Evolutionary conservation across 305 asterid genomes (phyloP), one percentile per base, ranked within the genome.

Genomic region (Rubia balearica): DNA sequence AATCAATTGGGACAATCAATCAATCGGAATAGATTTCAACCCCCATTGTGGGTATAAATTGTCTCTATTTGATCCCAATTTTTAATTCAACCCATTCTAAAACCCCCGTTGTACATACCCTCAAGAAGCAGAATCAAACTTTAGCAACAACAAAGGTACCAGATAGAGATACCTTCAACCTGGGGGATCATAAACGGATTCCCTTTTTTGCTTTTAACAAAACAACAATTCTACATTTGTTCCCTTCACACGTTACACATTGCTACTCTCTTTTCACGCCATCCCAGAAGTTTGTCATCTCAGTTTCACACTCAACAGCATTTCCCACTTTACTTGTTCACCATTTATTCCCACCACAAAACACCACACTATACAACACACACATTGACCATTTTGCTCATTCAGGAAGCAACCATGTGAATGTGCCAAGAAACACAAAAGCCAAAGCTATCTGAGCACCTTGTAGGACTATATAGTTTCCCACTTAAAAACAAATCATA

Each of bases 101-200:
- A n/a, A n/a, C n/a, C n/a, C n/a, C n/a, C n/a, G n/a, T n/a, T n/a
- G n/a, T n/a, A n/a, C n/a, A n/a, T n/a, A n/a, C n/a, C n/a, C 24
- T 24, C 24, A 24, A 40, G 30, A 10, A 55, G 55, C 4, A 22
- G 41, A 57, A 70, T 38, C 42, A 38, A 72, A 62, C 42, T 33
- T 63, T 19, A 21, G 21, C 67, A 53, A 63, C 67, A 63, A 51
- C 45, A 63, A 53, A 70, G 69, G 61, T 36, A 74, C 75, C 72
- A 57, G 62, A 75, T 42, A 69, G 57, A 70, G 71, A 75, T 42
- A 55, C 65, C 38, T 64, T 17, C 69, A 75, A 75, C 76, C 80
- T 76, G 41, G 80, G 80, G 80, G 80, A 78, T 78, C 67, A 75
- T 40, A 76, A 24, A 72, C 27, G 12, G 17, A 21, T 65, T 51